Conservation (phyloP, 2,329 filamentous ascomycete genomes). For the Aulographum hederae region DNA sequence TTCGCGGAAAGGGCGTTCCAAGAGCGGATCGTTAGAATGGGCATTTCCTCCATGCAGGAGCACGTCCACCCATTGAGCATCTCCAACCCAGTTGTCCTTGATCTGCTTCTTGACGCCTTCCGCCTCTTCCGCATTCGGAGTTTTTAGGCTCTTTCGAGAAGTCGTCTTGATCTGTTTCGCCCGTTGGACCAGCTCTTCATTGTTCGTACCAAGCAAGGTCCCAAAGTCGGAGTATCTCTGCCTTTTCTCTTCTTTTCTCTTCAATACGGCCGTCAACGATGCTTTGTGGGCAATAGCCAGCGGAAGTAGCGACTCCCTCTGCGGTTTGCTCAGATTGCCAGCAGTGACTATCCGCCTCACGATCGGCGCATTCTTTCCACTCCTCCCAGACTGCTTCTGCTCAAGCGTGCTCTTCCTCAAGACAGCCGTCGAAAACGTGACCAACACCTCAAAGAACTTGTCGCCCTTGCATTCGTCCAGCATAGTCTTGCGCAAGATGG, state of each 20-base stretch:
- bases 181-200: slow-evolving; percentile 35
- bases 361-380: slow-evolving; percentile 12
- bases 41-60: slow-evolving; percentile 48
- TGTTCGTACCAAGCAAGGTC: slow-evolving; percentile 44
- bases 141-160: not conserved
- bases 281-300: slow-evolving; percentile 57
- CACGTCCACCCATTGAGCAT: slow-evolving; percentile 53
- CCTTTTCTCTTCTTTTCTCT: slow-evolving; percentile 40
- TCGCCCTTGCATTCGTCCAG: slow-evolving; percentile 91
- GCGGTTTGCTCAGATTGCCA: slow-evolving; percentile 12
- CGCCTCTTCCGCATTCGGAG: slow-evolving; percentile 9
- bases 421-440: slow-evolving; percentile 68
- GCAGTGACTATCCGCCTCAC: slow-evolving; percentile 29
- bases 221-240: slow-evolving; percentile 45
- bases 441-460: slow-evolving; percentile 69
- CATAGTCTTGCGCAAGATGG: slow-evolving; percentile 79
- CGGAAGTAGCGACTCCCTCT: slow-evolving; percentile 31
- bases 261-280: slow-evolving; percentile 41
- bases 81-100: slow-evolving; percentile 61
- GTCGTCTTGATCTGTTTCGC: slow-evolving; percentile 20
- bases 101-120: slow-evolving; percentile 36
- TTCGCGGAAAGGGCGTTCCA: slow-evolving; percentile 41
- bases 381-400: slow-evolving; percentile 29
- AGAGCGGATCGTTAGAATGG: slow-evolving; percentile 31
- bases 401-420: slow-evolving; percentile 39